Evolutionary conservation across 2,329 filamentous ascomycete species (phyloP).

Genomic region (Trichoderma cornu-damae): DNA sequence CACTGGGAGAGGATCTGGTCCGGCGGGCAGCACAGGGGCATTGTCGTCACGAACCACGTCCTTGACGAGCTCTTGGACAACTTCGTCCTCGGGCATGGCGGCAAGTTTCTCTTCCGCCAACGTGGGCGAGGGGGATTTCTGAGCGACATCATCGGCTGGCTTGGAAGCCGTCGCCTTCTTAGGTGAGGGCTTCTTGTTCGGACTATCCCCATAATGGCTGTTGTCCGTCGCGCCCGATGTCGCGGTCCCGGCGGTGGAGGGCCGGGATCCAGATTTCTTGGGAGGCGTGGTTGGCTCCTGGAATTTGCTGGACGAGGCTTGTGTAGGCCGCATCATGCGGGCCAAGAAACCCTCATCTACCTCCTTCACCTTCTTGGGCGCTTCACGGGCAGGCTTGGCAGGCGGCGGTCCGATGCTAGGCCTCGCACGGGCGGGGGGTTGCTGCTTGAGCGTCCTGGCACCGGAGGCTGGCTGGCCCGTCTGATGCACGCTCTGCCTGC

Average conservation of each 20-base stretch:
- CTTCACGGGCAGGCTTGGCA: constrained; percentile 40
- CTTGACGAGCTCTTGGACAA: constrained; percentile 13
- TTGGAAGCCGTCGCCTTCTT: not conserved
- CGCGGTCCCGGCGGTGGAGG: constrained; percentile 5
- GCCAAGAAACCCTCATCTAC: constrained; percentile 68
- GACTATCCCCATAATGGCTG: not conserved
- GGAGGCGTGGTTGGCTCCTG: constrained; percentile 52
- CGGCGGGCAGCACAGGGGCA: constrained; percentile 2
- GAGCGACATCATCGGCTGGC: not conserved
- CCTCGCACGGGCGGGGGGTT: constrained; percentile 43
- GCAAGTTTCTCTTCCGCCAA: not conserved
- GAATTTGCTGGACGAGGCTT: constrained; percentile 62
- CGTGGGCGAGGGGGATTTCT: not conserved
- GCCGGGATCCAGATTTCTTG: constrained; percentile 31
- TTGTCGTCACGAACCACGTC: constrained; percentile 3
- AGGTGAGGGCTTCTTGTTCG: constrained; percentile 7
- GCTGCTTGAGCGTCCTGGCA: constrained; percentile 38
- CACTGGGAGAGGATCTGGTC: constrained; percentile 7
- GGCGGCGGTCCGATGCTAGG: constrained; percentile 55
- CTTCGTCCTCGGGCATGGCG: not conserved
- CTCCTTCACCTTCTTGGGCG: constrained; percentile 48
- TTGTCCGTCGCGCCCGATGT: not conserved
- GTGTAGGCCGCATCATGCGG: constrained; percentile 76
- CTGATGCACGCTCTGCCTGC: constrained; percentile 34
- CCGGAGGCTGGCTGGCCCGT: constrained; percentile 2